phyloP scores from a whole-genome alignment of 306 rosid genomes.

The Malus sylvestris region DNA sequence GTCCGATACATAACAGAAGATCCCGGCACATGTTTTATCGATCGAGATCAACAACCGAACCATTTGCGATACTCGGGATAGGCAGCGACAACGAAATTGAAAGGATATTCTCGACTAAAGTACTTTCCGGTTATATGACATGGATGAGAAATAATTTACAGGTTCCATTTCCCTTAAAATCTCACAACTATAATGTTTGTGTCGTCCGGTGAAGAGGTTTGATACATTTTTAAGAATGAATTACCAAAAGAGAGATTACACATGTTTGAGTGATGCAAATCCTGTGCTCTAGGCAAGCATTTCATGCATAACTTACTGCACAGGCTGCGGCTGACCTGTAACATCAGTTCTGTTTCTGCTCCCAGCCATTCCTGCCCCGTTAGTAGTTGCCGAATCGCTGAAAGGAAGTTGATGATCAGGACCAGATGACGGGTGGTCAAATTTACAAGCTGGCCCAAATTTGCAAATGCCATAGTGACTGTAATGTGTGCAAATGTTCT shows the following conservation, averaged over 20 bases:
- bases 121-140: neutral
- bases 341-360: conserved; percentile 36
- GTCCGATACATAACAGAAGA: neutral
- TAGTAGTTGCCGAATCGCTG: conserved; percentile 26
- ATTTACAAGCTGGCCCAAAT: conserved; percentile 88
- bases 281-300: conserved; percentile 32
- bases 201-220: conserved; percentile 23
- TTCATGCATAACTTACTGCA: conserved; percentile 25
- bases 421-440: conserved; percentile 56
- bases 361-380: conserved; percentile 40
- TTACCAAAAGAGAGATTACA: neutral
- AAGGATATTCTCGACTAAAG: neutral
- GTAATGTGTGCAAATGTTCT: conserved; percentile 63
- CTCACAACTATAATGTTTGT: neutral
- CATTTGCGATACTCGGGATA: neutral
- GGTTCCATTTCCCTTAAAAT: conserved; percentile 7
- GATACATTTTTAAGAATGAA: conserved; percentile 18
- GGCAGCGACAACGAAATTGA: neutral
- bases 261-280: conserved; percentile 24
- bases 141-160: conserved; percentile 17
- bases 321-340: conserved; percentile 29
- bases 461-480: conserved; percentile 92
- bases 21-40: neutral
- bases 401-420: conserved; percentile 41
- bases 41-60: neutral